A percentile compares a stretch with the other conserved stretches of the same genome.
phyloP scores from a whole-genome alignment of 208 protist species.

The Crithidia thermophila region DNA sequence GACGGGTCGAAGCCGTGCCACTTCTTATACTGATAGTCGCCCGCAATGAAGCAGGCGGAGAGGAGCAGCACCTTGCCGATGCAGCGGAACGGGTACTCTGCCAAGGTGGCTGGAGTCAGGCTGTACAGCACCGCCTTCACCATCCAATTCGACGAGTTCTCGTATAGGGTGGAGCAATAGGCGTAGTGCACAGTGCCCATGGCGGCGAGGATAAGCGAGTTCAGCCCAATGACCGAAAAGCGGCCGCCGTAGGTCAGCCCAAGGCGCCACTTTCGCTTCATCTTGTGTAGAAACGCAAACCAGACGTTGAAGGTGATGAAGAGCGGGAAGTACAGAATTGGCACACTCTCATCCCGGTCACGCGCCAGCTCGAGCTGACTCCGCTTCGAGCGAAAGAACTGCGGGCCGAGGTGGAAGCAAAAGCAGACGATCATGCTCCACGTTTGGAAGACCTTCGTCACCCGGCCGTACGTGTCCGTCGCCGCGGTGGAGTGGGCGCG shows the following conservation, averaged over 20 bases:
- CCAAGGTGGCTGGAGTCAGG: slow-evolving; percentile 10
- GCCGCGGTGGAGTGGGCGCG: slow-evolving; percentile 46
- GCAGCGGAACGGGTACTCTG: slow-evolving; percentile 25
- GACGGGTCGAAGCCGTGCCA: slow-evolving; percentile 58
- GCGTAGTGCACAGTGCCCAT: slow-evolving; percentile 67
- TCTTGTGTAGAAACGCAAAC: slow-evolving; percentile 69
- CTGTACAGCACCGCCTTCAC: slow-evolving; percentile 11
- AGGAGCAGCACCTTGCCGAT: slow-evolving; percentile 41
- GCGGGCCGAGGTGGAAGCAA: slow-evolving; percentile 64
- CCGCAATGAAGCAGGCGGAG: slow-evolving; percentile 42
- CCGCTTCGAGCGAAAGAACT: slow-evolving; percentile 39
- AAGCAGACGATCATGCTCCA: slow-evolving; percentile 59
- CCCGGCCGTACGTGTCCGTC: slow-evolving; percentile 59
- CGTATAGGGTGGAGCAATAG: slow-evolving; percentile 45
- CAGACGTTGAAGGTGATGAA: slow-evolving; percentile 48
- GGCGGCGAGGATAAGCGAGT: slow-evolving; percentile 70
- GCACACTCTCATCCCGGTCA: slow-evolving; percentile 17
- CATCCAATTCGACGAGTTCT: slow-evolving; percentile 9
- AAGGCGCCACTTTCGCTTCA: slow-evolving; percentile 62
- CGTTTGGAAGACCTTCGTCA: slow-evolving; percentile 70
- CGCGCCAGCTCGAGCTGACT: not conserved
- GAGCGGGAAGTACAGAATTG: slow-evolving; percentile 67
- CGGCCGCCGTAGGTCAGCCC: slow-evolving; percentile 68
- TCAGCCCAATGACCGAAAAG: slow-evolving; percentile 51
- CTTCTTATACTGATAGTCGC: slow-evolving; percentile 79